Evolutionary conservation across 305 asterid species (phyloP).

Genomic region (Fraxinus xanthoxyloides): DNA sequence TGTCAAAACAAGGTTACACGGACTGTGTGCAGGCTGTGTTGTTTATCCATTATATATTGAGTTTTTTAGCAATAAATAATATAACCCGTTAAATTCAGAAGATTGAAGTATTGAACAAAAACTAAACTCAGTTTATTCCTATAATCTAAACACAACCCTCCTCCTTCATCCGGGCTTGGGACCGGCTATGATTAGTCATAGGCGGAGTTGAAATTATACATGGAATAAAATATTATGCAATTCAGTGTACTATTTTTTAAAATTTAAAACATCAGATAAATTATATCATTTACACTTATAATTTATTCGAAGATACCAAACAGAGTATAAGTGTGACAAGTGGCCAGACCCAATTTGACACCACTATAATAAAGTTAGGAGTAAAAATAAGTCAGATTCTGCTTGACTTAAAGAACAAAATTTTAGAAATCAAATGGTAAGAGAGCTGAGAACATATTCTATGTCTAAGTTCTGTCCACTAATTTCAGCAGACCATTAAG

Average conservation of each 20-base stretch:
- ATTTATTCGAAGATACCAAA: not conserved
- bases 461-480: not conserved
- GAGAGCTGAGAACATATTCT: not conserved
- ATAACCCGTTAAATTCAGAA: no score
- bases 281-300: not conserved
- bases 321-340: not conserved
- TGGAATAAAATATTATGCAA: not conserved
- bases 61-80: no score
- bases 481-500: not conserved
- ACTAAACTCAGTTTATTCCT: not conserved
- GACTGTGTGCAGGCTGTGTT: no score
- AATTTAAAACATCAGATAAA: not conserved
- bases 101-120: not conserved
- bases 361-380: not conserved
- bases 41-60: not conserved
- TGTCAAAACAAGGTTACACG: not conserved
- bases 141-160: not conserved
- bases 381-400: not conserved
- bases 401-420: not conserved
- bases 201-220: not conserved
- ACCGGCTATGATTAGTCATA: not conserved
- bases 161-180: not conserved
- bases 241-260: not conserved
- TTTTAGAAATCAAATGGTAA: not conserved
- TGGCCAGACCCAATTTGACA: not conserved